phyloP scores from a whole-genome alignment of 2,329 filamentous ascomycete species.

The Epichloe typhina region DNA sequence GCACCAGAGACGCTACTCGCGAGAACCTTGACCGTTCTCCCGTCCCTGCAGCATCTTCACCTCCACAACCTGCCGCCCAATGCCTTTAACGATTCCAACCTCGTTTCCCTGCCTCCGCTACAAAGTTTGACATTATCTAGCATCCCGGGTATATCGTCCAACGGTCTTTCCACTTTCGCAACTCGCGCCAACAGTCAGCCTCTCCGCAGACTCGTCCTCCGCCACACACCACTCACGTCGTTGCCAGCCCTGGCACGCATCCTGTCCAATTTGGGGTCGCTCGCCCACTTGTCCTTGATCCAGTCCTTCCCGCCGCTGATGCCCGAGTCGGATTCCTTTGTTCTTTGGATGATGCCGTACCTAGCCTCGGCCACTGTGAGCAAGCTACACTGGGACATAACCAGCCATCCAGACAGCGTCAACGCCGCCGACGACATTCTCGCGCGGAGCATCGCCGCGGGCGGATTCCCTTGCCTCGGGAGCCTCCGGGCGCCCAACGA shows the following conservation, averaged over 20 bases:
- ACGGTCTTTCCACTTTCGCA: slow-evolving; percentile 43
- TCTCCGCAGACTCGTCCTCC: slow-evolving; percentile 38
- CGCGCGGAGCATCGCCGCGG: slow-evolving; percentile 45
- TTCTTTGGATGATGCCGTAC: slow-evolving; percentile 51
- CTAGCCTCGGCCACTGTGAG: slow-evolving; percentile 41
- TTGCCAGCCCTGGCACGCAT: slow-evolving; percentile 46
- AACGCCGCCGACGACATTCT: slow-evolving; percentile 47
- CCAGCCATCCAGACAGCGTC: slow-evolving; percentile 29
- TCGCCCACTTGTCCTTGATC: slow-evolving; percentile 39
- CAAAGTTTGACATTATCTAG: slow-evolving; percentile 41
- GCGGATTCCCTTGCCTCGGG: slow-evolving; percentile 49
- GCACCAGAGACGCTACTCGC: slow-evolving; percentile 39
- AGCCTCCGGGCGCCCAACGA: slow-evolving; percentile 54
- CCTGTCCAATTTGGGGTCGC: slow-evolving; percentile 37
- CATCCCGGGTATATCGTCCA: slow-evolving; percentile 41
- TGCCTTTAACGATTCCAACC: slow-evolving; percentile 43
- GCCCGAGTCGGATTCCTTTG: slow-evolving; percentile 37
- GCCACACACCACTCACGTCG: slow-evolving; percentile 42
- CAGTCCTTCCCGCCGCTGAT: slow-evolving; percentile 43
- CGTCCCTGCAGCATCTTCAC: slow-evolving; percentile 44
- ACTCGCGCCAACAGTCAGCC: slow-evolving; percentile 31
- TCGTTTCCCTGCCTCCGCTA: slow-evolving; percentile 42
- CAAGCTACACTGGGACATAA: slow-evolving; percentile 52
- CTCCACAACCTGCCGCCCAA: slow-evolving; percentile 41
- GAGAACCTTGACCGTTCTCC: slow-evolving; percentile 35